A percentile compares a stretch with the other conserved stretches of the same genome.
Conservation (phyloP, 2,329 filamentous ascomycete species). For the Penicillium hesseltinei region DNA sequence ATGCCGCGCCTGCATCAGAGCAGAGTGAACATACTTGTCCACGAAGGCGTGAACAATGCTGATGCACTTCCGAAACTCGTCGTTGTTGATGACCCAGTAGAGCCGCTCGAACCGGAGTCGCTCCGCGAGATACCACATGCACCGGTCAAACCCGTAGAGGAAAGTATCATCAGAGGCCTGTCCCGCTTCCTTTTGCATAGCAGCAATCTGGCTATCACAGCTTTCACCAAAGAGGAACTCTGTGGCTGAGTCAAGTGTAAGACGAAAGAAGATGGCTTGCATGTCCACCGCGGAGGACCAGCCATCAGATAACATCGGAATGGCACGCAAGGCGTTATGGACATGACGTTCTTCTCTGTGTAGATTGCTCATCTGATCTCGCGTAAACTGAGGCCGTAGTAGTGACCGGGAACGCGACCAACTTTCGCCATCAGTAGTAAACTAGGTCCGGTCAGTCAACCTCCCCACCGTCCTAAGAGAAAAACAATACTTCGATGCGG, state of each 20-base stretch:
- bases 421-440: constrained; percentile 48
- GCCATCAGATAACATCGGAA: constrained; percentile 54
- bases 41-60: neutral
- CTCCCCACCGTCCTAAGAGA: neutral
- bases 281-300: constrained; percentile 54
- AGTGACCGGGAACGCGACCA: constrained; percentile 49
- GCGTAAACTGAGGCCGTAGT: constrained; percentile 52
- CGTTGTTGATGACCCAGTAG: neutral
- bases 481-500: neutral
- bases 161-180: neutral
- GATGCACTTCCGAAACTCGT: constrained; percentile 3
- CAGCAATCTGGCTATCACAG: neutral
- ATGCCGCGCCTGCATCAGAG: neutral
- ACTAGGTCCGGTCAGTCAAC: constrained; percentile 20
- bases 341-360: constrained; percentile 62
- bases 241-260: constrained; percentile 67
- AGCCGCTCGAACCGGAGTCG: constrained; percentile 4
- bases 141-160: neutral
- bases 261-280: constrained; percentile 61
- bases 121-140: neutral
- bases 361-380: constrained; percentile 54
- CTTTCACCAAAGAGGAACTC: constrained; percentile 63
- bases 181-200: neutral
- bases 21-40: neutral
- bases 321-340: constrained; percentile 13